phyloP scores from a whole-genome alignment of 805 yeast genomes.

The Candida glaebosa region DNA sequence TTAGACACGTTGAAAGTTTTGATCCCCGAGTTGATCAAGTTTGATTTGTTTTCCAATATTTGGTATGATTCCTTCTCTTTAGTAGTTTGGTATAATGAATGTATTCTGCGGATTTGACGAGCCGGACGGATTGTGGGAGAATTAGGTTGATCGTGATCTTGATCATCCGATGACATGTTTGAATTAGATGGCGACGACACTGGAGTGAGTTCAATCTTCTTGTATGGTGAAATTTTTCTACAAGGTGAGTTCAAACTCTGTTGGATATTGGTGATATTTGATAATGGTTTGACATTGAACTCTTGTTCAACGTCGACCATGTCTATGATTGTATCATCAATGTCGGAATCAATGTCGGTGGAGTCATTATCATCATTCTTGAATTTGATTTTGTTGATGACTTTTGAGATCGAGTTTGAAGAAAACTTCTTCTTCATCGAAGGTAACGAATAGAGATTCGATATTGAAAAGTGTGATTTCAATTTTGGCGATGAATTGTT shows the following conservation, averaged over 20 bases:
- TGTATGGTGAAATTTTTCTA: neutral
- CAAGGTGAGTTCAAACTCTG: neutral
- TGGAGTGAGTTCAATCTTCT: neutral
- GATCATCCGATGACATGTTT: neutral
- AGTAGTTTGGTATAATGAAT: conserved; percentile 62
- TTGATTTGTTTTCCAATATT: conserved; percentile 28
- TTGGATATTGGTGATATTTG: neutral
- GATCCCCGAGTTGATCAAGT: conserved; percentile 25
- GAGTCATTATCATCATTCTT: neutral
- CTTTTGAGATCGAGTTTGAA: neutral
- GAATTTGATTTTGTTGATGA: neutral
- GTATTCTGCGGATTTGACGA: conserved; percentile 52
- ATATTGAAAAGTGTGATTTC: neutral
- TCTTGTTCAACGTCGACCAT: neutral
- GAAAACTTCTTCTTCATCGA: neutral
- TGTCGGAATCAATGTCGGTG: neutral
- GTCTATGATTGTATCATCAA: neutral
- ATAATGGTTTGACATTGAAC: neutral
- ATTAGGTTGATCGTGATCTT: neutral
- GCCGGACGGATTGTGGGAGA: conserved; percentile 2
- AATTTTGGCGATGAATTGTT: neutral
- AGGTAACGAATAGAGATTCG: neutral
- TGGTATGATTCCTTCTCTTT: conserved; percentile 21
- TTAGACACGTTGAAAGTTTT: conserved; percentile 30
- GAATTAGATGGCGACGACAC: neutral